Evolutionary conservation across 129 eudicot species (phyloP), one percentile per base, ranked within the genome.

Genomic region (Helichrysum umbraculigerum): DNA sequence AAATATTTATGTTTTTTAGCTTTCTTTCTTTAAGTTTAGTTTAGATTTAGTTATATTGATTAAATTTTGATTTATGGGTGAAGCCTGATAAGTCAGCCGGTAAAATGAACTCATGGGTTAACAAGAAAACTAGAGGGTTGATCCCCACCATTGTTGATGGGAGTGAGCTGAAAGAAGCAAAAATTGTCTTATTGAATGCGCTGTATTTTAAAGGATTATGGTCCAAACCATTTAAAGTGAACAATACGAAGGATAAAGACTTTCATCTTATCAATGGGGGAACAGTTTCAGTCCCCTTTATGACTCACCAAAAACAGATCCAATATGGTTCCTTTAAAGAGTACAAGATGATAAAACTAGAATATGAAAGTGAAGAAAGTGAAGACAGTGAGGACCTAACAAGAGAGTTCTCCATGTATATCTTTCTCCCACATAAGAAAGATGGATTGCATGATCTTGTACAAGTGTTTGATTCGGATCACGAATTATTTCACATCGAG

Each of bases 401-500:
- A 17, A 63, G 15, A 21, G 7, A 30, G 32, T 63, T 12, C 42
- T 30, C 68, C 42, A 63, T 63, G 68, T 63, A 63, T 63, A 63
- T 63, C 10, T 63, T 63, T 25, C 68, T 63, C 12, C 68, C 68
- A 15, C 9, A 63, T 14, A 63, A 15, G 68, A 63, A 63, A 29
- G 68, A 63, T 30, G 42, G 68, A 30, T 15, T 63, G 42, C 3
- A 2, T 16, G 41, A 63, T 25, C 41, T 63, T 0, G 8, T 63
- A 28, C 20, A 63, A 30, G 22, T 63, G 37, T 30, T 30, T 63
- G 19, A 63, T 63, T 63, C 5, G 4, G 5, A 63, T 33, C 41
- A 14, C 4, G 42, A 16, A 8, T 15, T 30, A 63, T 63, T 63
- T 63, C 68, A 30, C 21, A 33, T 3, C 0, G 16, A 30, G 4